A percentile compares a stretch with the other conserved stretches of the same genome.
These are phyloP conservation scores for Chaetomium olivaceum DNA, from an alignment of 2,329 filamentous ascomycete species.

Conservation along the genomic window DNA sequence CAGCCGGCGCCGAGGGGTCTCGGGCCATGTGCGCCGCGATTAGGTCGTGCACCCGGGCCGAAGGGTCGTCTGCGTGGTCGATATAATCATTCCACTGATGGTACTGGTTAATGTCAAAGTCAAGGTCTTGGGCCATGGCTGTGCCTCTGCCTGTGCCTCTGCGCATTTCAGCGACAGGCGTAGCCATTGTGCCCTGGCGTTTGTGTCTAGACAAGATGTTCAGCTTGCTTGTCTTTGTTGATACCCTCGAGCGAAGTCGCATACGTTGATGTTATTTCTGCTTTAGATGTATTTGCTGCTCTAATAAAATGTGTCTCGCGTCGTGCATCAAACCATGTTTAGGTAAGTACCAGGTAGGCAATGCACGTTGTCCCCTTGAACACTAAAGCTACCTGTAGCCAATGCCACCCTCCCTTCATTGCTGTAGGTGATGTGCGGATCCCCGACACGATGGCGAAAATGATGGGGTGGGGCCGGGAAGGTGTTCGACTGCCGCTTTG, in stretches of 20 bases:
- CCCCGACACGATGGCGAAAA: not conserved
- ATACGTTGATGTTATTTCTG: constrained; percentile 3
- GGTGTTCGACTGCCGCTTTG: too few relatives aligned
- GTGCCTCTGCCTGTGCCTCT: not conserved
- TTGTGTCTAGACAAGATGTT: constrained; percentile 1
- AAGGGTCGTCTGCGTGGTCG: constrained; percentile 1
- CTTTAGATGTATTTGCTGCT: not conserved
- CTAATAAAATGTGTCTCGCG: not conserved
- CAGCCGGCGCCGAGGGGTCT: not conserved
- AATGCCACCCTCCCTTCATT: too few relatives aligned
- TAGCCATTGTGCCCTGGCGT: constrained; percentile 1
- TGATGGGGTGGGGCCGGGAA: too few relatives aligned
- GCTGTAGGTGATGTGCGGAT: not conserved
- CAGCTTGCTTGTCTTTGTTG: not conserved
- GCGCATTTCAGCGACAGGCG: not conserved
- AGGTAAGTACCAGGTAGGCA: not conserved
- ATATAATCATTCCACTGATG: constrained; percentile 1
- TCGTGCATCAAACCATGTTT: constrained; percentile 1
- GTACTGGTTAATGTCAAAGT: constrained; percentile 2
- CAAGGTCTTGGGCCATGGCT: not conserved
- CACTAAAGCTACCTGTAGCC: not conserved
- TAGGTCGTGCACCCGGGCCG: constrained; percentile 3
- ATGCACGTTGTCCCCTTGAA: not conserved
- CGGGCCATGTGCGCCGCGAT: not conserved
- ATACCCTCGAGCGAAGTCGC: not conserved